phyloP scores from a whole-genome alignment of 257 asterid species.

The Gentiana macrophylla region DNA sequence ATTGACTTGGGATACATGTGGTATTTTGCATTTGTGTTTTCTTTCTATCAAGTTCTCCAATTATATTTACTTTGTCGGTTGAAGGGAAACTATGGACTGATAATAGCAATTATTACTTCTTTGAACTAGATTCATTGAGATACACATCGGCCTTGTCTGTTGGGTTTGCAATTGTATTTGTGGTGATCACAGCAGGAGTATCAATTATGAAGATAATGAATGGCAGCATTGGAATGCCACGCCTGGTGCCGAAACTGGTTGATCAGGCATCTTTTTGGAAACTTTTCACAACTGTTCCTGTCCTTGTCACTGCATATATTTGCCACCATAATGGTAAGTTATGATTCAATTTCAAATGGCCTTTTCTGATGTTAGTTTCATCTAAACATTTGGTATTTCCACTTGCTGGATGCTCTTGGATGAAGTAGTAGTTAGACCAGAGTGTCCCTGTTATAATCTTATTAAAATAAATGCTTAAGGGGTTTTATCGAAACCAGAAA shows the following conservation, averaged over 20 bases:
- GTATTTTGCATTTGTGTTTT: too few species aligned
- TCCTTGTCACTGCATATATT: conserved; percentile 79
- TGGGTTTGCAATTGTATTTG: conserved; percentile 61
- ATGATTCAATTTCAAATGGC: neutral
- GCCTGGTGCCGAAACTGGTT: conserved; percentile 48
- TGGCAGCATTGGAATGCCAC: conserved; percentile 80
- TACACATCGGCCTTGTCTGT: conserved; percentile 86
- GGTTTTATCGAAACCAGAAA: too few species aligned
- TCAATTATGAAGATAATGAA: conserved; percentile 41
- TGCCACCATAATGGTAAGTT: conserved; percentile 81
- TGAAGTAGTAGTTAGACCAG: neutral
- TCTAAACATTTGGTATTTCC: neutral
- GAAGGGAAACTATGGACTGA: too few species aligned
- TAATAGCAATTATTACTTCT: neutral
- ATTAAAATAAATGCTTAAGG: too few species aligned
- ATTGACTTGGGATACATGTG: too few species aligned
- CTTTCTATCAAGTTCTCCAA: too few species aligned
- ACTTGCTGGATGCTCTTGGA: neutral
- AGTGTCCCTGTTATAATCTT: too few species aligned
- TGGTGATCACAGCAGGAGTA: conserved; percentile 75
- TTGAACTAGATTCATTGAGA: conserved; percentile 64
- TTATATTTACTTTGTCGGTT: too few species aligned
- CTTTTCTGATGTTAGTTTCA: neutral
- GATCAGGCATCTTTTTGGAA: conserved; percentile 91
- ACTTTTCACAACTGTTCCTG: conserved; percentile 71